Percentiles rank a stretch among this genome's conserved stretches.
Evolutionary conservation across 805 yeast genomes (phyloP).

Genomic region (Wickerhamomyces subpelliculosus): DNA sequence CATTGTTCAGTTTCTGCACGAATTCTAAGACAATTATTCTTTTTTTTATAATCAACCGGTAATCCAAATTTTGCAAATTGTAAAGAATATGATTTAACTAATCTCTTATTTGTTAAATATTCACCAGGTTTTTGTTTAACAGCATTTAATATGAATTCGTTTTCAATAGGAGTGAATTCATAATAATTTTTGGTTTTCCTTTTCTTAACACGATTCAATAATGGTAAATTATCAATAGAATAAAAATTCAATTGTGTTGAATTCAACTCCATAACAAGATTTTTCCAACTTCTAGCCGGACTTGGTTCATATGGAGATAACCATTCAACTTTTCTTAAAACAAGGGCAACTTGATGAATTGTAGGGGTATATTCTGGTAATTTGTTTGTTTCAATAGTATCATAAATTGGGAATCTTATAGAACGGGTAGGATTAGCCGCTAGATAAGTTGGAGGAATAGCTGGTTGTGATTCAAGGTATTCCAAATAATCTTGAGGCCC

Average conservation of each 20-base stretch:
- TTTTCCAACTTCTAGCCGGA: slow-evolving; percentile 62
- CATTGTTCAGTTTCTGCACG: slow-evolving; percentile 83
- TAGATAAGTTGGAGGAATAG: slow-evolving; percentile 23
- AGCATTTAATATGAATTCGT: slow-evolving; percentile 16
- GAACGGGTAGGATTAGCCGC: slow-evolving; percentile 20
- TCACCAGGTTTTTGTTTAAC: slow-evolving; percentile 9
- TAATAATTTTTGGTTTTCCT: slow-evolving; percentile 20
- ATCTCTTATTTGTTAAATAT: slow-evolving; percentile 16
- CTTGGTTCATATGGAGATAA: slow-evolving; percentile 70
- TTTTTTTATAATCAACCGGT: slow-evolving; percentile 78
- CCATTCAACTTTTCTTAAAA: slow-evolving; percentile 69
- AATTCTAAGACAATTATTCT: slow-evolving; percentile 59
- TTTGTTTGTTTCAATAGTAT: slow-evolving; percentile 15
- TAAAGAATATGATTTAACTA: slow-evolving; percentile 64
- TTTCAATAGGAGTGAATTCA: slow-evolving; percentile 19
- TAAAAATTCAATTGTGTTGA: slow-evolving; percentile 81
- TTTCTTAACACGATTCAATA: slow-evolving; percentile 23
- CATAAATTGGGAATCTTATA: slow-evolving; percentile 29
- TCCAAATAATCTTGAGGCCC: slow-evolving; percentile 17
- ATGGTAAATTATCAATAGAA: slow-evolving; percentile 28
- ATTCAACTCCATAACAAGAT: slow-evolving; percentile 64
- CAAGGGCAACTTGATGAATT: slow-evolving; percentile 48
- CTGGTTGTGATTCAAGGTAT: slow-evolving; percentile 33
- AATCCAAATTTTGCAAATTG: slow-evolving; percentile 82
- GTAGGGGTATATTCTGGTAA: slow-evolving; percentile 68